These are phyloP conservation scores for Trypanosoma vivax DNA, from an alignment of 208 protist species.

Conservation along the genomic window DNA sequence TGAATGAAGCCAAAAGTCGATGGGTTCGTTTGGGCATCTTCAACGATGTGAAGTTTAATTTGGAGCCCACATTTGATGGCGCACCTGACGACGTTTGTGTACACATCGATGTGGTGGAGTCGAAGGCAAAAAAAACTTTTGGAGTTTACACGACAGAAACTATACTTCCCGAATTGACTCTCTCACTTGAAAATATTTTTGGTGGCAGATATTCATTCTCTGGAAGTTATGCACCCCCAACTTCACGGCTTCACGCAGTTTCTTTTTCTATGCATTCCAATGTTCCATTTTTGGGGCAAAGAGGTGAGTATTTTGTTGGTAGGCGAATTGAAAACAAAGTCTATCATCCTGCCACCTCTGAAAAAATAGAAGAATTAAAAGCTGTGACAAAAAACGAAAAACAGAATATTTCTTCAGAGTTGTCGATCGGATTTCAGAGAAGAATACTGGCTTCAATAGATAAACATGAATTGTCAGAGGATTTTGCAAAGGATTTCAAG, in stretches of 20 bases:
- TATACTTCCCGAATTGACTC: slow-evolving; percentile 57
- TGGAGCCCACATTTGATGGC: slow-evolving; percentile 72
- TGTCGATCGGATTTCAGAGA: slow-evolving; percentile 67
- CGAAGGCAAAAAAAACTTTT: slow-evolving; percentile 56
- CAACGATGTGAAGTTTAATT: slow-evolving; percentile 65
- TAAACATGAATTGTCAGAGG: slow-evolving; percentile 19
- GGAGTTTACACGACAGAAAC: slow-evolving; percentile 84
- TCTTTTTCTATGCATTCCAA: slow-evolving; percentile 71
- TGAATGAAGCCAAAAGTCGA: slow-evolving; percentile 40
- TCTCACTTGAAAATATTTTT: slow-evolving; percentile 69
- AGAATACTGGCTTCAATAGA: slow-evolving; percentile 50
- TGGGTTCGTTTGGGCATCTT: slow-evolving; percentile 74
- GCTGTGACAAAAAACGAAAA: slow-evolving; percentile 53
- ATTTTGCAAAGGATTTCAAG: slow-evolving; percentile 42
- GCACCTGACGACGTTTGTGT: slow-evolving; percentile 66
- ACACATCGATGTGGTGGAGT: slow-evolving; percentile 63
- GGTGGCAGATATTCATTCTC: slow-evolving; percentile 70
- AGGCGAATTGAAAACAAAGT: slow-evolving; percentile 52
- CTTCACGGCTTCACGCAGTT: slow-evolving; percentile 63
- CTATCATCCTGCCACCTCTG: slow-evolving; percentile 51
- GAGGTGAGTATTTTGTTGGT: slow-evolving; percentile 73
- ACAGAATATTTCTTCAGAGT: slow-evolving; percentile 35
- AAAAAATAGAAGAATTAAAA: slow-evolving; percentile 68
- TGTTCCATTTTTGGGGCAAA: slow-evolving; percentile 69
- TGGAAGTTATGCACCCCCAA: slow-evolving; percentile 76